Evolutionary conservation across 2,329 filamentous ascomycete species (phyloP), one percentile per base, ranked within the genome.

Genomic region (Alternaria ethzedia): DNA sequence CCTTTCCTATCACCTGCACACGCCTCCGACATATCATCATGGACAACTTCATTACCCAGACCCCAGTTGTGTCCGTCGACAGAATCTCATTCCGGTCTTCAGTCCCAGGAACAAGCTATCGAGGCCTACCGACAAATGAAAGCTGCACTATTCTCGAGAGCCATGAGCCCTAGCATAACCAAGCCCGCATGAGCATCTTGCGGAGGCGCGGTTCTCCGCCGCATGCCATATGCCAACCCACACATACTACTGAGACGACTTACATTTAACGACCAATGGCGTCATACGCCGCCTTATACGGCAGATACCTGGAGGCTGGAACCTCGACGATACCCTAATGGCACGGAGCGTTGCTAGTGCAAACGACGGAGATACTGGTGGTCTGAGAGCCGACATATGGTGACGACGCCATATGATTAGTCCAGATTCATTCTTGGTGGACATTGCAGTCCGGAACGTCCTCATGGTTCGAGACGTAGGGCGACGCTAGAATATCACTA

Each of bases 91-190:
- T 54, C 59, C 6, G 71, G 74, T 7, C 36, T 50, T 13, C 61
- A 56, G 28, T 72, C 75, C 15, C 70, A 67, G 47, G 70, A 77
- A 47, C 71, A 72, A 43, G 71, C 75, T 8, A 71, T 79, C 51
- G 74, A 79, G 70, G 77, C 76, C 17, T 79, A 79, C 62, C 69
- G 64, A 60, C 73, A 74, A 49, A 65, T 79, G 36, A 79, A 76
- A 58, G 62, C 73, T 11, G 70, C 72, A 23, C 66, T 79, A 5
- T 78, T 79, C 55, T 70, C 67, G 11, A 76, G 69, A 89, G 68
- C 71, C 17, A 21, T 47, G 11, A 57, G 49, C 13, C 44, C 69
- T 7, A 65, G 50, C 9, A 25, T 52, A n/a, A 13, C 43, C 12
- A 54, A 50, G 28, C 26, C 56, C 8, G 45, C 55, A 25, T 63